Evolutionary conservation across 1,139 yeast genomes (phyloP), one percentile per base, ranked within the genome.

Genomic region (Nakaseomyces delphensis): DNA sequence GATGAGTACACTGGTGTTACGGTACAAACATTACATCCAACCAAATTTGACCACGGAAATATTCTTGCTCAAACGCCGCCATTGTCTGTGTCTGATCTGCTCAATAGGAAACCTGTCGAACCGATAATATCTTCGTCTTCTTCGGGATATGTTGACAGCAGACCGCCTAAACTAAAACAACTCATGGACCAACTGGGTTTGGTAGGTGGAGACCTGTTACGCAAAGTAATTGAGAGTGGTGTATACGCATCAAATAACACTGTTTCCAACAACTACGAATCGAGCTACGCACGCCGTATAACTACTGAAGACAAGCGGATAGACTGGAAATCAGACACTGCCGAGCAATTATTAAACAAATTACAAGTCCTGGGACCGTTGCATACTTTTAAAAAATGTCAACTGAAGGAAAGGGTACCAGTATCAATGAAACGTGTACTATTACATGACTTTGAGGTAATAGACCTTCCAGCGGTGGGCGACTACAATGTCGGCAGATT

Each of bases 11-110:
- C 97, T 0, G 98, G 98, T 0, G 95, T 86, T 9, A 76, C 96
- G 0, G 74, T 93, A 0, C 99, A 91, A 60, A 84, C 95, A 0
- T 63, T 91, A 15, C 96, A 91, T 58, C 96, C 96, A 0, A 73
- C 82, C 0, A 73, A 79, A 56, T 91, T 91, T 55, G 99, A 91
- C 54, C 70, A 67, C 36, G 99, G 99, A 1, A 68, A 70, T 5
- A 73, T 91, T 0, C 58, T 91, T 1, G 60, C 69, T n/a, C 93
- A 82, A 51, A 70, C 83, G 0, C 59, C 59, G 0, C 68, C 62
- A 25, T 50, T 77, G 0, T 53, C 61, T 0, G 66, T 80, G 2
- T 36, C 53, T 2, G 46, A 46, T 15, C 25, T 56, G 28, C 32
- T 54, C 8, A 10, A 27, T 11, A 27, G 36, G 23, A 14, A 7